Base-by-base conservation (phyloP, 768 basidiomycete genomes). In the Rhizopogon rudus region DNA sequence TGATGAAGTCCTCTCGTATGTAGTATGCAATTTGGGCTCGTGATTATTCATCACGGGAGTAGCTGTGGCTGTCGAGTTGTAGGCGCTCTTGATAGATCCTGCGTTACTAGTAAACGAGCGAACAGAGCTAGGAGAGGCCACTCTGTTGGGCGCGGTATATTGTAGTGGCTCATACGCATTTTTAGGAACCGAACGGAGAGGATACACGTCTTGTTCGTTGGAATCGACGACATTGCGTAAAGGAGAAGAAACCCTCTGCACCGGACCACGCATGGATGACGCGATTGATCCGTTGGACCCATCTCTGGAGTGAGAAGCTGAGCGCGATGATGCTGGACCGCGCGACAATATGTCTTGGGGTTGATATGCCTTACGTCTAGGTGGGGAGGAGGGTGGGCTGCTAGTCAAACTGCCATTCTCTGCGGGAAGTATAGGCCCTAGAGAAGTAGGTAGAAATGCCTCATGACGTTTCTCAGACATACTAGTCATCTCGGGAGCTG, bases 1-100 rank as follows among this genome's bases (percentile, higher is more conserved):
- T 50, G 74, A 75, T 50, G 62, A 58, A 20, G 73, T 62, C 59
- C 75, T 65, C 20, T 66, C 64, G 20, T 65, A 60, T 39, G 39
- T 60, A 52, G 58, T 44, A 16, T 58, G 33, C 16, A 57, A 41
- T 50, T 56, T 65, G 9, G 57, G 57, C 8, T 72, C 68, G 49
- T 65, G 53, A 13, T 53, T 31, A 40, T 57, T 63, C 16, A 52
- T 37, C 6, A 14, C 2, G 10, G 52, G 14, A 3, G 46, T 25
- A 17, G 40, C 48, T 6, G 43, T 25, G 14, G 40, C 48, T 8
- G 54, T 59, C 1, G 56, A 33, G 17, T 51, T 44, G 22, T 61
- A 57, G 49, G 60, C 52, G 22, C 17, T 49, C 35, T 49, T 49
- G 41, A 44, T 25, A 25, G 49, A 16, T 22, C 55, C 57, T n/a